Conservation (phyloP, 495 filamentous ascomycete species). For the Hypoxylon fragiforme region DNA sequence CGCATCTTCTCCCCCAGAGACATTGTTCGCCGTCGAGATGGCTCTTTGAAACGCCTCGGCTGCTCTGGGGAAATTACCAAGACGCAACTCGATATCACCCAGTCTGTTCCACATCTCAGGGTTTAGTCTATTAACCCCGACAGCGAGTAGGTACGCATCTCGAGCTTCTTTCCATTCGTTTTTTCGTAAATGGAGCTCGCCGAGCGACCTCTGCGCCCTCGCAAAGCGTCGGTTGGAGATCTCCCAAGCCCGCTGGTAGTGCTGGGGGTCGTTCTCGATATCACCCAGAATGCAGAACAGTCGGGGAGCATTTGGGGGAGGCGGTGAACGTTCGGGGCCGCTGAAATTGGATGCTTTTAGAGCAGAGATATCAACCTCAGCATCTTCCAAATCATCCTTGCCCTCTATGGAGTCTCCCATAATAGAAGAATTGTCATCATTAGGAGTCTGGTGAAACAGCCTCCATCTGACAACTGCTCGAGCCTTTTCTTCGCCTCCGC, state of each 20-base stretch:
- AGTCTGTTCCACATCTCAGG: slow-evolving; percentile 83
- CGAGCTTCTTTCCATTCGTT: slow-evolving; percentile 70
- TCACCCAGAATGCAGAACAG: slow-evolving; percentile 95
- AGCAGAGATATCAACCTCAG: slow-evolving; percentile 49
- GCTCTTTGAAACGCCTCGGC: slow-evolving; percentile 80
- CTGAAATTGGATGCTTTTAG: slow-evolving; percentile 58
- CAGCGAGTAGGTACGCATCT: slow-evolving; percentile 73
- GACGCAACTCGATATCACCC: slow-evolving; percentile 81
- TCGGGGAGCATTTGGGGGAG: slow-evolving; percentile 81
- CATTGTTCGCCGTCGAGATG: slow-evolving; percentile 54
- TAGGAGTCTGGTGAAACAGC: slow-evolving; percentile 63
- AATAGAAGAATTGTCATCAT: slow-evolving; percentile 23
- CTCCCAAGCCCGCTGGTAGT: slow-evolving; percentile 88
- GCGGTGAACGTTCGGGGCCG: slow-evolving; percentile 64
- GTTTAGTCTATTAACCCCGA: slow-evolving; percentile 79
- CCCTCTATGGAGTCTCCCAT: slow-evolving; percentile 26
- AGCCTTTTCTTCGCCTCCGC: slow-evolving; percentile 73
- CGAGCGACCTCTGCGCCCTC: slow-evolving; percentile 84
- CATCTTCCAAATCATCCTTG: slow-evolving; percentile 53
- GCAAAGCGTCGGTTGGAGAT: slow-evolving; percentile 80
- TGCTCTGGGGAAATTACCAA: slow-evolving; percentile 76
- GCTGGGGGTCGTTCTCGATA: slow-evolving; percentile 68
- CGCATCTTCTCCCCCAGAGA: slow-evolving; percentile 83
- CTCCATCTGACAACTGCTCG: slow-evolving; percentile 71
- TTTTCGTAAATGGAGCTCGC: slow-evolving; percentile 68